These are phyloP conservation scores for Macadamia tetraphylla DNA, from an alignment of 164 flowering plant genomes.

Conservation along the genomic window DNA sequence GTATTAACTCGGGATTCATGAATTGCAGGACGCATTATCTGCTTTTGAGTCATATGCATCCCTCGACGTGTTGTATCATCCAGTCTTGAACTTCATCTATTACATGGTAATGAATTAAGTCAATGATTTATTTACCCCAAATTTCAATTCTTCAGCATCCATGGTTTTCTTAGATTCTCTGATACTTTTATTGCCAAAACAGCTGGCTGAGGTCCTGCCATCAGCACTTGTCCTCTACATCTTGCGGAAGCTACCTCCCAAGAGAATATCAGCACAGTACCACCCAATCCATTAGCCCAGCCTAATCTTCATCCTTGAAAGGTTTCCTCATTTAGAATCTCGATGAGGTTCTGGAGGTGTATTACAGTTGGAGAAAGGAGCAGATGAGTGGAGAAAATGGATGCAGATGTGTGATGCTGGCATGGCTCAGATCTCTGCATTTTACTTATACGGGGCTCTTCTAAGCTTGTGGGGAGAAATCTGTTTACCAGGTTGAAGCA, in stretches of 20 bases:
- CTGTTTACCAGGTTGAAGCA: not conserved
- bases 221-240: constrained; percentile 91
- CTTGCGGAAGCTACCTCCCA: constrained; percentile 88
- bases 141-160: not conserved
- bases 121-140: not conserved
- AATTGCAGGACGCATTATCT: constrained; percentile 63
- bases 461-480: not conserved
- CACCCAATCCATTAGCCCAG: constrained; percentile 65
- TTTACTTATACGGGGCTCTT: constrained; percentile 1
- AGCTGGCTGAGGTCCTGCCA: constrained; percentile 86
- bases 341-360: not conserved
- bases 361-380: no score
- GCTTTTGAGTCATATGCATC: constrained; percentile 80
- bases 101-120: constrained; percentile 52
- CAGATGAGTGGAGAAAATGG: not conserved
- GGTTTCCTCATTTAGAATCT: not conserved
- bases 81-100: constrained; percentile 68
- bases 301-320: not conserved
- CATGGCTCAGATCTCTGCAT: not conserved
- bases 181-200: constrained; percentile 13
- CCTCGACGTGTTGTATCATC: constrained; percentile 83
- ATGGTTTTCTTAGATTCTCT: not conserved
- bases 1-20: not conserved
- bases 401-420: not conserved
- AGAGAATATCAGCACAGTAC: constrained; percentile 78